A percentile compares a stretch with the other conserved stretches of the same genome.
Conservation (phyloP, 139 green algal species). For the Chlamydomonas sp. region DNA sequence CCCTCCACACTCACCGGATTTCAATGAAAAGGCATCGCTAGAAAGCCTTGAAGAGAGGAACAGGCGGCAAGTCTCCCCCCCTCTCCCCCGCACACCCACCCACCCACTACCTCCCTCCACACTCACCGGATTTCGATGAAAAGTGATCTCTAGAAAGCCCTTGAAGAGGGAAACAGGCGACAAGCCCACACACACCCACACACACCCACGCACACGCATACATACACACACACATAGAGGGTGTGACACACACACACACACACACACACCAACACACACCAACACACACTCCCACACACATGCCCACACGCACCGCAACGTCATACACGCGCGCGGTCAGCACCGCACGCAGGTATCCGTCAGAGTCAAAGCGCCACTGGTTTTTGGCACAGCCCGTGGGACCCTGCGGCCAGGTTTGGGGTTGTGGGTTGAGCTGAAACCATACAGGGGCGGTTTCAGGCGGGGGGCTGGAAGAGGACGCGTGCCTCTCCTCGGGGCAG, state of each 20-base stretch:
- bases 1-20: background rate
- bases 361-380: conserved; percentile 50
- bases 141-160: background rate
- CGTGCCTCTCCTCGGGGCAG: background rate
- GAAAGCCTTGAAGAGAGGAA: background rate
- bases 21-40: background rate
- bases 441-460: too few relatives aligned
- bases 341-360: conserved; percentile 84
- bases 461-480: too few relatives aligned
- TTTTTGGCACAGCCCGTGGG: conserved; percentile 48
- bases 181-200: too few relatives aligned
- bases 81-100: background rate
- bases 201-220: too few relatives aligned
- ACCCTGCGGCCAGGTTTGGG: conserved; percentile 31
- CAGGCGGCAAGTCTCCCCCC: background rate
- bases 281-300: too few relatives aligned
- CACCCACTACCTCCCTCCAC: background rate
- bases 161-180: too few relatives aligned
- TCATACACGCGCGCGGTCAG: conserved; percentile 94
- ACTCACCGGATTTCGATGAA: background rate
- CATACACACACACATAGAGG: too few relatives aligned
- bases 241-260: too few relatives aligned
- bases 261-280: too few relatives aligned
- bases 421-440: background rate
- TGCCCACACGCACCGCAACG: conserved; percentile 63